Percentiles rank a stretch among this genome's conserved stretches.
These are phyloP conservation scores for Cryptosporidium ubiquitum DNA, from an alignment of 169 alveolate species.

Conservation along the genomic window DNA sequence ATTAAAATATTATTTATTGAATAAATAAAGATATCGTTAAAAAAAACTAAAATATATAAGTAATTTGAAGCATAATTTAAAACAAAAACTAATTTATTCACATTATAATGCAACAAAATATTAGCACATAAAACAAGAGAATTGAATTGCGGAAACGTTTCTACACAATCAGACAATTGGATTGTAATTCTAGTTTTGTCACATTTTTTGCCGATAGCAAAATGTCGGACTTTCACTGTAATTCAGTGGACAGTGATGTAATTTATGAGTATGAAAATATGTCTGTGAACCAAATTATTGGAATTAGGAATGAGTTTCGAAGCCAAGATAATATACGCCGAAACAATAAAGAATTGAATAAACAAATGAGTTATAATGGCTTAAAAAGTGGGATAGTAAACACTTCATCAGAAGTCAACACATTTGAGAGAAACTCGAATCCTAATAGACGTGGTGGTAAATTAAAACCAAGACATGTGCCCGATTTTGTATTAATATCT, in stretches of 20 bases:
- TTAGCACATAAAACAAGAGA: not conserved
- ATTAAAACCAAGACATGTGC: conserved; percentile 71
- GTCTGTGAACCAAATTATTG: conserved; percentile 15
- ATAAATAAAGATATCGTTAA: not conserved
- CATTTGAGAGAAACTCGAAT: not conserved
- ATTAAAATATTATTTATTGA: not conserved
- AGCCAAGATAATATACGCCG: not conserved
- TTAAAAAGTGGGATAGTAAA: conserved; percentile 27
- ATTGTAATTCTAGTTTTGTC: not conserved
- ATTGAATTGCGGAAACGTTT: not conserved
- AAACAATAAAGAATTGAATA: conserved; percentile 6
- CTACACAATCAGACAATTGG: not conserved
- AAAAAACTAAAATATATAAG: not conserved
- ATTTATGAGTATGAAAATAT: conserved; percentile 50
- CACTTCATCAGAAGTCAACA: conserved; percentile 1
- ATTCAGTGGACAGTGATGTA: conserved; percentile 35
- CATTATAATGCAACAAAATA: not conserved
- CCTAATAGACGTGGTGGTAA: conserved; percentile 62
- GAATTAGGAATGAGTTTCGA: conserved; percentile 17
- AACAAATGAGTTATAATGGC: not conserved
- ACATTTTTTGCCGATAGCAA: not conserved
- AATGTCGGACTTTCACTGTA: conserved; percentile 30
- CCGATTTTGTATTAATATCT: conserved; percentile 69
- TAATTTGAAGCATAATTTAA: not conserved
- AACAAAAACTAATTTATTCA: not conserved